Evolutionary conservation across 495 filamentous ascomycete genomes (phyloP).

Genomic region (Xylaria telfairii): DNA sequence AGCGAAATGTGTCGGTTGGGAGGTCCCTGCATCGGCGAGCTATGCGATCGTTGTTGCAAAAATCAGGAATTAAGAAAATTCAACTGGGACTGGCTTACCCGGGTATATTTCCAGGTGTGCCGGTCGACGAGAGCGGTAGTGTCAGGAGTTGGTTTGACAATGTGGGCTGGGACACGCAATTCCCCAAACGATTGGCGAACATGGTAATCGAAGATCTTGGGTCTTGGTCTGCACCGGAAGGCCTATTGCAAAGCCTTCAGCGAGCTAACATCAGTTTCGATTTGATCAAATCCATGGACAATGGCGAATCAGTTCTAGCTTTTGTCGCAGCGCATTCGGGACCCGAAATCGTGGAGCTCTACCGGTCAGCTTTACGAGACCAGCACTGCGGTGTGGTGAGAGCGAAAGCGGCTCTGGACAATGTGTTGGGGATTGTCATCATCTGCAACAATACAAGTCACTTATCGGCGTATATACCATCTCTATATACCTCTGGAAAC

Average conservation of each 20-base stretch:
- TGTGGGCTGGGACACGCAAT: slow-evolving; percentile 56
- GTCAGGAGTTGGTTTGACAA: slow-evolving; percentile 62
- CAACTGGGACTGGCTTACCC: slow-evolving; percentile 82
- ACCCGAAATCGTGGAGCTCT: slow-evolving; percentile 85
- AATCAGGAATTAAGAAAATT: slow-evolving; percentile 70
- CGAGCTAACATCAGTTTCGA: slow-evolving; percentile 74
- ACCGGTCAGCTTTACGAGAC: slow-evolving; percentile 76
- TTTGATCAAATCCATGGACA: slow-evolving; percentile 79
- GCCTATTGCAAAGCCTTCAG: slow-evolving; percentile 71
- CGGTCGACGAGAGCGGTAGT: slow-evolving; percentile 58
- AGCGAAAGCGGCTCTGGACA: slow-evolving; percentile 72
- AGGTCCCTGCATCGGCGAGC: slow-evolving; percentile 83
- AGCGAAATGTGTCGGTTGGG: slow-evolving; percentile 85
- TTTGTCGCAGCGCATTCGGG: slow-evolving; percentile 76
- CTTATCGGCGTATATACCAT: slow-evolving; percentile 73
- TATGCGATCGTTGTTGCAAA: slow-evolving; percentile 68
- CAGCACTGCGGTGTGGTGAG: slow-evolving; percentile 81
- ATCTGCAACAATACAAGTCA: slow-evolving; percentile 73
- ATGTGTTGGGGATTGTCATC: slow-evolving; percentile 80
- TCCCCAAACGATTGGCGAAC: slow-evolving; percentile 63
- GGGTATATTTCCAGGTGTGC: slow-evolving; percentile 80
- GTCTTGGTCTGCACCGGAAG: slow-evolving; percentile 77
- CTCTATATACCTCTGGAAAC: slow-evolving; percentile 58
- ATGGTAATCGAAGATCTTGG: slow-evolving; percentile 66
- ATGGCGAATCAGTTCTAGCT: slow-evolving; percentile 74